Conservation (phyloP, 2,329 filamentous ascomycete species). For the Trichoderma simmonsii region DNA sequence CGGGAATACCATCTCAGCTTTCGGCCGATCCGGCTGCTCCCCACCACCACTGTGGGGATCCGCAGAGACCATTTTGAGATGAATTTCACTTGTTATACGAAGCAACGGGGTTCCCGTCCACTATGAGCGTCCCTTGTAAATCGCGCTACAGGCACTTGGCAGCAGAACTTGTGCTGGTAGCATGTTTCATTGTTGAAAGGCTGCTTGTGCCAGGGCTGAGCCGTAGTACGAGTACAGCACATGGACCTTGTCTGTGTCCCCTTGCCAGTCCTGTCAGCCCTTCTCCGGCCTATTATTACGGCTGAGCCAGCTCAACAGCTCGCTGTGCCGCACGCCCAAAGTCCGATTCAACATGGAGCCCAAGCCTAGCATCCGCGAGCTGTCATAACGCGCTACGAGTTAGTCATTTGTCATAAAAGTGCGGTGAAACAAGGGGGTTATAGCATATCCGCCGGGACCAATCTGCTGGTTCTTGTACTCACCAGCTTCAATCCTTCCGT, state of each 20-base stretch:
- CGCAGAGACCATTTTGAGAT: not conserved
- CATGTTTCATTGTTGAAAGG: not conserved
- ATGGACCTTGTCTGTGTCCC: not conserved
- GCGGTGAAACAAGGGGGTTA: slow-evolving; percentile 2
- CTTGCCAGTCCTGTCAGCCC: not conserved
- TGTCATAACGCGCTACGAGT: slow-evolving; percentile 20
- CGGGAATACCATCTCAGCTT: slow-evolving; percentile 12
- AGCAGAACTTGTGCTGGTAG: not conserved
- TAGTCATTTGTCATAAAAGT: slow-evolving; percentile 12
- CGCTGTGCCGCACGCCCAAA: slow-evolving; percentile 37
- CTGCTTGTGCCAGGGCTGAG: not conserved
- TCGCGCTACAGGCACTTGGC: not conserved
- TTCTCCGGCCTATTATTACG: not conserved
- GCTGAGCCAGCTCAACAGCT: slow-evolving; percentile 33
- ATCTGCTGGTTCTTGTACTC: slow-evolving; percentile 24
- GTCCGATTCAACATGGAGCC: slow-evolving; percentile 38
- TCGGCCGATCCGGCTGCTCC: slow-evolving; percentile 8
- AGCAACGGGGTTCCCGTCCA: not conserved
- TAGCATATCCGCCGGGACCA: not conserved
- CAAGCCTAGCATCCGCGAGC: slow-evolving; percentile 36
- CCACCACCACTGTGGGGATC: not conserved
- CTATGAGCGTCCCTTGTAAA: not conserved
- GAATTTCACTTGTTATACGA: not conserved
- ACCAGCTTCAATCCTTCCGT: slow-evolving; percentile 40
- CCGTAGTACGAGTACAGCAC: not conserved